These are phyloP conservation scores for Coleophoma crateriformis DNA, from an alignment of 2,329 filamentous ascomycete genomes.

Conservation along the genomic window DNA sequence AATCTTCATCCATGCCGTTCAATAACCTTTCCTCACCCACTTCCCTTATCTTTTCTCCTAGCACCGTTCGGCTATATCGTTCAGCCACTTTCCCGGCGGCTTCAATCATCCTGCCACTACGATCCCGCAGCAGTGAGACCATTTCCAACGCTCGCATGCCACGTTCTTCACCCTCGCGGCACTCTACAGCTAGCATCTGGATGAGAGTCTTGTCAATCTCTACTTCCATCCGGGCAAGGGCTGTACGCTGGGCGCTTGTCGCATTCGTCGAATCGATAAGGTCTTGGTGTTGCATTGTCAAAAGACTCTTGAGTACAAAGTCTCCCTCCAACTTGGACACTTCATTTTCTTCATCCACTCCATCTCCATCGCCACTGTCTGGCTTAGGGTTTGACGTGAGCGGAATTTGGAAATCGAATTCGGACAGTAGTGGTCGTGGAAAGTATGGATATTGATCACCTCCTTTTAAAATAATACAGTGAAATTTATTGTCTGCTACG, in stretches of 20 bases:
- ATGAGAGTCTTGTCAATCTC: constrained; percentile 87
- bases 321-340: constrained; percentile 68
- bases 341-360: constrained; percentile 37
- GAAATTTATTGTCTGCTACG: constrained; percentile 85
- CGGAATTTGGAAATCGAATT: constrained; percentile 89
- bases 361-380: constrained; percentile 27
- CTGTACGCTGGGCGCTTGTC: constrained; percentile 57
- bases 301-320: constrained; percentile 69
- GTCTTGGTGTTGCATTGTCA: constrained; percentile 71
- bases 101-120: constrained; percentile 83
- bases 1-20: constrained; percentile 23
- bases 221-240: constrained; percentile 67
- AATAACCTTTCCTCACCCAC: constrained; percentile 56
- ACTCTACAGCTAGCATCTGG: constrained; percentile 85
- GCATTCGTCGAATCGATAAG: constrained; percentile 63
- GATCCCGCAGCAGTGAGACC: constrained; percentile 78
- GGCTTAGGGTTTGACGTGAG: constrained; percentile 50
- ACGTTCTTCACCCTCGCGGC: constrained; percentile 83
- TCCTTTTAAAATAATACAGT: constrained; percentile 98
- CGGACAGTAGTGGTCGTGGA: constrained; percentile 80
- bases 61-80: constrained; percentile 71
- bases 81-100: constrained; percentile 85
- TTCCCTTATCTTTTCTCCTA: constrained; percentile 88
- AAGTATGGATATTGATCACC: constrained; percentile 91
- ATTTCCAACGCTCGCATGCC: constrained; percentile 95